Base-by-base conservation (phyloP, 257 asterid genomes). In the Penstemon eatonii region DNA sequence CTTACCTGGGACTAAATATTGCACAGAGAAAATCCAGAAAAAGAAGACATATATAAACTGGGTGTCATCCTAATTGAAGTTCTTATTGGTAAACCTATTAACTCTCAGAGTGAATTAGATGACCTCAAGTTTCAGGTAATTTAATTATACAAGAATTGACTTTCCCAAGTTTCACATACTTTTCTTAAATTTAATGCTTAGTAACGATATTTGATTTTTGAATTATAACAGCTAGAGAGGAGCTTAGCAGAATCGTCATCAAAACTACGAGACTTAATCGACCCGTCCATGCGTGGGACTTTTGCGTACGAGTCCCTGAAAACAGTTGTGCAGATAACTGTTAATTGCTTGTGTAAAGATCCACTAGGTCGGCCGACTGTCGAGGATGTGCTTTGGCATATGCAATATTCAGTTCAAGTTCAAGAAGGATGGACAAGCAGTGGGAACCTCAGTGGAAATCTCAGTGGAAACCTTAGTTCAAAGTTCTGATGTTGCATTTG, bases 391-490 rank as follows among this genome's bases (percentile, higher is more conserved):
- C 89, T 94, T 5, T 94, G 99, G 99, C 96, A 94, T 69, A 81
- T 94, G 97, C 99, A 94, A 71, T 94, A 94, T 62, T 94, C 99
- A 7, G 83, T 87, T 58, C 99, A 94, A 71, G 96, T 94, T 77
- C 99, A 94, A 79, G 99, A 94, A 82, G 99, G 99, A 38, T 86
- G 98, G 97, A 85, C 81, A n/a, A 87, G 77, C 86, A 87, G 91
- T 69, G 96, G 91, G 49, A 82, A 82, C 77, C 83, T 86, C 43
- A 72, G 87, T 13, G 86, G 86, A 37, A 78, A 70, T 18, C 65
- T 74, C 5, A 82, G 88, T 72, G 88, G 87, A 18, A 86, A 81
- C 66, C 79, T 82, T 25, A 78, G 86, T 66, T 87, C 88, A 60
- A 87, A 78, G 76, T 66, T 82, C 52, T 83, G 77, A 68, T 54